These are phyloP conservation scores for Candida dendrica DNA, from an alignment of 805 yeast genomes.

Conservation along the genomic window DNA sequence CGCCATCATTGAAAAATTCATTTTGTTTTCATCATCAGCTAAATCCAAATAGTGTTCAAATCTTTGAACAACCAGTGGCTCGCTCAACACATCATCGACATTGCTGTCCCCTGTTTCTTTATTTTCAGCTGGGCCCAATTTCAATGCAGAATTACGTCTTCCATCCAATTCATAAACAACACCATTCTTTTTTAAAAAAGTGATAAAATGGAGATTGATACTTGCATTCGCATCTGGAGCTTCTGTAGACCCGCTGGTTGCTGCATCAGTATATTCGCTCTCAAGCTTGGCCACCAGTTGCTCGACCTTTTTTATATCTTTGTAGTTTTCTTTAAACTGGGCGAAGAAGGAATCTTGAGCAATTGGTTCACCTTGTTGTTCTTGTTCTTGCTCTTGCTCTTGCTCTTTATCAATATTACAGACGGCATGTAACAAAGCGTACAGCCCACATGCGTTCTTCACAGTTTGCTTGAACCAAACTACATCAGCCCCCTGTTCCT, in stretches of 20 bases:
- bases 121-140: conserved; percentile 34
- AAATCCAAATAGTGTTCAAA: conserved; percentile 61
- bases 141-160: conserved; percentile 68
- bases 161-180: conserved; percentile 85
- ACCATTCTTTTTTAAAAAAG: conserved; percentile 54
- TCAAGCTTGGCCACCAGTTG: conserved; percentile 41
- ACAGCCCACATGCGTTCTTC: conserved; percentile 87
- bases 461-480: conserved; percentile 85
- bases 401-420: too few species aligned
- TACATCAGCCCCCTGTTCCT: too few species aligned
- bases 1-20: conserved; percentile 74
- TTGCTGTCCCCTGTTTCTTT: conserved; percentile 1
- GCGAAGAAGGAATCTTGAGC: conserved; percentile 7
- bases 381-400: too few species aligned
- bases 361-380: conserved; percentile 21
- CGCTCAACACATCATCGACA: conserved; percentile 43
- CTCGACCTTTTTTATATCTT: conserved; percentile 21
- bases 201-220: conserved; percentile 64
- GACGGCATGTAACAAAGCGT: conserved; percentile 70
- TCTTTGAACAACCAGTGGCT: conserved; percentile 40
- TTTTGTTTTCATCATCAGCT: conserved; percentile 50
- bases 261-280: conserved; percentile 33
- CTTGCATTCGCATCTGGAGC: conserved; percentile 54
- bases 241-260: conserved; percentile 37
- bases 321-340: conserved; percentile 8